These are phyloP conservation scores for Elymus sibiricus DNA, from an alignment of 176 grass and related monocot genomes.

Conservation along the genomic window DNA sequence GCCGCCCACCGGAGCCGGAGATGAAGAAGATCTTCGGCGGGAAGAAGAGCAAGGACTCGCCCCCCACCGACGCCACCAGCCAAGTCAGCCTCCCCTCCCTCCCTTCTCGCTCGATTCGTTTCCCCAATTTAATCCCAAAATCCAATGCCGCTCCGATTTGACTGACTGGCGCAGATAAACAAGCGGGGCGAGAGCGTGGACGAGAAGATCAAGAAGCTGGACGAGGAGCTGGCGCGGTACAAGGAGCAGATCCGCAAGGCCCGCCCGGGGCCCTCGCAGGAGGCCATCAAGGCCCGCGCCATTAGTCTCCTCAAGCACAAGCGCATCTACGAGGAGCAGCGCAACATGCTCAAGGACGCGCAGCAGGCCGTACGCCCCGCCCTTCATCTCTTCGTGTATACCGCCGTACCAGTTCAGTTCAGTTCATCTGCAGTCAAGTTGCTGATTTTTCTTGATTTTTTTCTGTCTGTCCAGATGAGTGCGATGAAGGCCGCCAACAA, in stretches of 20 bases:
- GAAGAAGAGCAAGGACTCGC: conserved; percentile 80
- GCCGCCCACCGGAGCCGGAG: neutral
- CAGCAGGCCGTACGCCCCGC: conserved; percentile 66
- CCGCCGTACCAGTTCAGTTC: too few relatives aligned
- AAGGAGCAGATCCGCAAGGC: conserved; percentile 88
- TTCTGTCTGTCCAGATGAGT: conserved; percentile 51
- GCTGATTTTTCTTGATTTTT: neutral
- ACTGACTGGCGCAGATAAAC: conserved; percentile 41
- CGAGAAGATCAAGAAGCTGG: conserved; percentile 92
- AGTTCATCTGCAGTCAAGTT: too few relatives aligned
- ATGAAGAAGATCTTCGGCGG: conserved; percentile 96
- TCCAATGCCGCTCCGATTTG: neutral
- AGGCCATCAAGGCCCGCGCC: conserved; percentile 87
- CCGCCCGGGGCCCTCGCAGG: conserved; percentile 86
- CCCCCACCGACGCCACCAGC: conserved; percentile 78
- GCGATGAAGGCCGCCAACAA: conserved; percentile 92
- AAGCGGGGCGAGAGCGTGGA: conserved; percentile 90
- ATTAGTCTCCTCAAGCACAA: conserved; percentile 91
- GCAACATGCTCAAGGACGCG: conserved; percentile 93
- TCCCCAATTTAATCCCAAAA: neutral
- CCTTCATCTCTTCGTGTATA: too few relatives aligned
- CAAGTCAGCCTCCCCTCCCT: conserved; percentile 30
- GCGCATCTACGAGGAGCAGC: conserved; percentile 91
- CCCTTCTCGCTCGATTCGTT: neutral
- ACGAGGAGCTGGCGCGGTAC: conserved; percentile 76